Percentiles rank a stretch among this genome's conserved stretches.
Conservation (phyloP, 2,329 filamentous ascomycete species). For the Aspergillus pseudotamarii region DNA sequence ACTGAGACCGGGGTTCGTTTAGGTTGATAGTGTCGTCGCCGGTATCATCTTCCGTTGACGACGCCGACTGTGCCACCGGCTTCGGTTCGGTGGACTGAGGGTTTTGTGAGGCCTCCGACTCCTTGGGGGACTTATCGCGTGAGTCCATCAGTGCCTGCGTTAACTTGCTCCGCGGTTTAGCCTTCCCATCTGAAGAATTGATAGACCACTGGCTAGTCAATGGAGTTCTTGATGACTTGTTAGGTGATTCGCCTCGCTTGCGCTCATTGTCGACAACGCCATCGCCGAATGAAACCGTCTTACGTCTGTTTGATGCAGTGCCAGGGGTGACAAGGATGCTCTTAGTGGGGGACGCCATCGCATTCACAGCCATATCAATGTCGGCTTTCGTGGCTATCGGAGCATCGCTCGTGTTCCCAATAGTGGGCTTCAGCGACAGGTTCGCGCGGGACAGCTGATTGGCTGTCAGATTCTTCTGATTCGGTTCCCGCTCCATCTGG, state of each 20-base stretch:
- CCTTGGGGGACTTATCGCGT: slow-evolving; percentile 38
- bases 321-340: slow-evolving; percentile 68
- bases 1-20: slow-evolving; percentile 58
- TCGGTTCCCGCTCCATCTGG: slow-evolving; percentile 21
- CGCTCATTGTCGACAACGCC: slow-evolving; percentile 59
- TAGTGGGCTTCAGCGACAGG: slow-evolving; percentile 23
- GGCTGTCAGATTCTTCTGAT: slow-evolving; percentile 18
- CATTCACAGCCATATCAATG: slow-evolving; percentile 28
- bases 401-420: slow-evolving; percentile 23
- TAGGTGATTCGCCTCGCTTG: slow-evolving; percentile 49
- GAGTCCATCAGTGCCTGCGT: slow-evolving; percentile 45
- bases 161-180: slow-evolving; percentile 43
- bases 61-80: slow-evolving; percentile 15
- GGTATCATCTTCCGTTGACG: slow-evolving; percentile 29
- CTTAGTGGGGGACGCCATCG: slow-evolving; percentile 57
- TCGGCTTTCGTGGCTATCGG: slow-evolving; percentile 27
- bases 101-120: slow-evolving; percentile 20
- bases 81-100: slow-evolving; percentile 18
- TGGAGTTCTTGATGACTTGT: slow-evolving; percentile 52
- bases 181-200: slow-evolving; percentile 34
- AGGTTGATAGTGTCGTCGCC: slow-evolving; percentile 57
- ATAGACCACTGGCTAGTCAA: slow-evolving; percentile 48
- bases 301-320: slow-evolving; percentile 57
- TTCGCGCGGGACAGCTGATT: slow-evolving; percentile 25
- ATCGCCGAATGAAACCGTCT: slow-evolving; percentile 64